phyloP scores from a whole-genome alignment of 371 early-diverging fungal species.

The Zychaea mexicana region DNA sequence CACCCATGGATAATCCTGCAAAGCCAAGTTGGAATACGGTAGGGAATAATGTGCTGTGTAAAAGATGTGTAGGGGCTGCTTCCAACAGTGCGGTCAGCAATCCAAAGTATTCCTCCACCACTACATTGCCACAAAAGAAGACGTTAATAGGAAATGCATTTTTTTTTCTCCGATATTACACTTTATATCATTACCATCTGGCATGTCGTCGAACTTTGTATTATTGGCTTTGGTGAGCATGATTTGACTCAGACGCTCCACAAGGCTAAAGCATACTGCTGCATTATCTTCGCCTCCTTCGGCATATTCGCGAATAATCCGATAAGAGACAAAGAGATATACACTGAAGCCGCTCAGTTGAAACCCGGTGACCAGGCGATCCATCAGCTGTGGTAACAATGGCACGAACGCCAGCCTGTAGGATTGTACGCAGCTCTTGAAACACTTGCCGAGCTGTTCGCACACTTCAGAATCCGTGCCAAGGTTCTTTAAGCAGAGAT shows the following conservation, averaged over 20 bases:
- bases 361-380: constrained; percentile 62
- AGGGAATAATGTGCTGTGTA: constrained; percentile 59
- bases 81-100: constrained; percentile 57
- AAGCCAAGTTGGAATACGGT: constrained; percentile 68
- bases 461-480: constrained; percentile 56
- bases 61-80: constrained; percentile 57
- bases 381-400: constrained; percentile 54
- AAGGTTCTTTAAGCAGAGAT: constrained; percentile 54
- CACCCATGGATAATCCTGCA: constrained; percentile 63
- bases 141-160: not conserved
- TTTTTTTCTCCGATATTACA: not conserved
- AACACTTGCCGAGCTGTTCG: constrained; percentile 67
- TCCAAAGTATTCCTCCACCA: constrained; percentile 73
- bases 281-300: constrained; percentile 41
- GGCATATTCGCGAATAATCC: constrained; percentile 43
- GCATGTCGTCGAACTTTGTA: constrained; percentile 59
- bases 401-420: constrained; percentile 63
- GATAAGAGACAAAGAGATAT: constrained; percentile 75
- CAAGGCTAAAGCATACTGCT: constrained; percentile 35
- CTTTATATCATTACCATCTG: constrained; percentile 75
- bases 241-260: constrained; percentile 58
- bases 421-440: constrained; percentile 64
- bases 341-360: constrained; percentile 64
- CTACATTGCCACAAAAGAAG: constrained; percentile 20
- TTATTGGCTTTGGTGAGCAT: constrained; percentile 62